These are phyloP conservation scores for Tylopilus sp. DNA, from an alignment of 768 basidiomycete species.

Conservation along the genomic window DNA sequence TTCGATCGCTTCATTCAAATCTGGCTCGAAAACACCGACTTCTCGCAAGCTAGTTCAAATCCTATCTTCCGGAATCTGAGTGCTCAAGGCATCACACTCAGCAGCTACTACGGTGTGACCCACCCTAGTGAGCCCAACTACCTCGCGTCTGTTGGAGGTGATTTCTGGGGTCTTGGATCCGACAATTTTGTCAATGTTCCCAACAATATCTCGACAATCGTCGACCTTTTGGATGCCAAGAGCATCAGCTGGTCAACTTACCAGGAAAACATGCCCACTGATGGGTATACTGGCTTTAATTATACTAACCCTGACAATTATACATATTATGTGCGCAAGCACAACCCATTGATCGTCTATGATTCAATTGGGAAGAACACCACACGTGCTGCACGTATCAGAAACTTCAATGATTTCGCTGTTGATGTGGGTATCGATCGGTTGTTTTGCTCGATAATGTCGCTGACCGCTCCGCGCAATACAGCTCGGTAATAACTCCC, in stretches of 20 bases:
- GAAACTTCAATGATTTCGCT: conserved; percentile 64
- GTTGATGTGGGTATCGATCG: conserved; percentile 38
- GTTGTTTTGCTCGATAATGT: background rate
- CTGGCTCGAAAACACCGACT: conserved; percentile 67
- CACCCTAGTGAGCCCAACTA: conserved; percentile 67
- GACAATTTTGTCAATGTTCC: conserved; percentile 38
- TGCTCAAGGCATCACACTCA: conserved; percentile 46
- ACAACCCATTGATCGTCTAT: conserved; percentile 50
- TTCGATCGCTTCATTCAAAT: conserved; percentile 53
- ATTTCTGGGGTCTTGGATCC: conserved; percentile 48
- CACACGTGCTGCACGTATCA: conserved; percentile 40
- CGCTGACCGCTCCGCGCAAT: background rate
- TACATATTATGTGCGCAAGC: conserved; percentile 55
- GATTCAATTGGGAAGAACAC: conserved; percentile 46
- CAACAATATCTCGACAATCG: conserved; percentile 50
- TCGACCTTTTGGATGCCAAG: conserved; percentile 58
- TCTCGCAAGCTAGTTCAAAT: conserved; percentile 25
- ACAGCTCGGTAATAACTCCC: conserved; percentile 34
- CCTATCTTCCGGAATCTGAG: conserved; percentile 38
- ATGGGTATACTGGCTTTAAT: conserved; percentile 44
- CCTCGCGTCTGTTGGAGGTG: conserved; percentile 44
- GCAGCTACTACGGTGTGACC: conserved; percentile 46
- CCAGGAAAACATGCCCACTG: conserved; percentile 54
- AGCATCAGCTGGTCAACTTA: conserved; percentile 60
- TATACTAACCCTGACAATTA: conserved; percentile 34